Base-by-base conservation (phyloP, 2,329 filamentous ascomycete species). In the Aspergillus puulaauensis region DNA sequence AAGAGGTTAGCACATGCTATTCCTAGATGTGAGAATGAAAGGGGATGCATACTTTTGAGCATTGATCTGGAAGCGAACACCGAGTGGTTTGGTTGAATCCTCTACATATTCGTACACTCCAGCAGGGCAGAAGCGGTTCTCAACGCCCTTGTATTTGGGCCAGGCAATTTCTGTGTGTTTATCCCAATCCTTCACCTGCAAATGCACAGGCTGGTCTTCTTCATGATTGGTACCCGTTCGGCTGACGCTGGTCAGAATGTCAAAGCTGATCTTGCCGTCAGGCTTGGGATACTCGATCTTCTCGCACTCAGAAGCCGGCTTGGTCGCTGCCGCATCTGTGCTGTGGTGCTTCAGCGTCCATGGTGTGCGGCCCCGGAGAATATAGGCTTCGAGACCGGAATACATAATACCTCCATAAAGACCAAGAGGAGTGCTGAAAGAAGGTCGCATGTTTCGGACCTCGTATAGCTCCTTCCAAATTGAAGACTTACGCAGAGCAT, bases 21-120 rank as follows among this genome's bases (percentile, higher is more conserved):
- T 6, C 15, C 35, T 15, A 39, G 37, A 21, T 1, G 31, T 19
- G 27, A 2, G 8, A 31, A 17, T 6, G n/a, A 23, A 21, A 51
- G 43, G 49, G 51, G 12, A 37, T 35, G 86, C 91, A 86, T 82
- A 96, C 91, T 97, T 98, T 75, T 98, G 93, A 49, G 93, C 80
- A 71, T 98, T 98, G 73, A 99, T 99, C 79, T 98, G 93, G 80
- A 99, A 99, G 57, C 93, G 83, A 66, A 99, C 92, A 8, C 95
- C 95, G 58, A 91, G 81, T 46, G 90, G 85, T 78, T 96, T 97
- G 55, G 83, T 87, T 54, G 88, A 84, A 71, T 99, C 95, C 78
- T 99, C 95, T 8, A 98, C 86, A 75, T 99, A 99, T 75, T 99
- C 95, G 70, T 99, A 99, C 64, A 99, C 95, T 14, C 93, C 95